Evolutionary conservation across 73 alveolate genomes (phyloP).

Genomic region (Halteria grandinella): DNA sequence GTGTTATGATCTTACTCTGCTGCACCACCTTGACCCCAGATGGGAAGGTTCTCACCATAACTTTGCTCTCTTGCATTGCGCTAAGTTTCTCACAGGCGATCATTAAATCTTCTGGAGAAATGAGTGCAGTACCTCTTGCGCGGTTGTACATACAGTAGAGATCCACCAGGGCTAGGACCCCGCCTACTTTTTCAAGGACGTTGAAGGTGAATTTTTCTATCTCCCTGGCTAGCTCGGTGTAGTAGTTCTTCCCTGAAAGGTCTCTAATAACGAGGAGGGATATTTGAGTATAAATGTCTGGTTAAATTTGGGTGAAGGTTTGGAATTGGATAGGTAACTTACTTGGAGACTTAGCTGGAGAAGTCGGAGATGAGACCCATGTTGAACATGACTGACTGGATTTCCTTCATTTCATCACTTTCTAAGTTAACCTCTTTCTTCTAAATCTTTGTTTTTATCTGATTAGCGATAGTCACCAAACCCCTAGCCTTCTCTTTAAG

Average conservation of each 20-base stretch:
- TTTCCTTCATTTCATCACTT: constrained; percentile 71
- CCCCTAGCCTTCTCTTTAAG: constrained; percentile 81
- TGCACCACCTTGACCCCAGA: constrained; percentile 53
- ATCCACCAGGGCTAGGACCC: constrained; percentile 82
- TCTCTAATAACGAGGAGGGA: constrained; percentile 64
- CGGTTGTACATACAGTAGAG: constrained; percentile 89
- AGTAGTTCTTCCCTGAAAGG: constrained; percentile 85
- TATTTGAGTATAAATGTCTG: constrained; percentile 69
- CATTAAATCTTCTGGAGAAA: constrained; percentile 84
- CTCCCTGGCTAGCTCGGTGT: constrained; percentile 82
- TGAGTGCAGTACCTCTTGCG: constrained; percentile 89
- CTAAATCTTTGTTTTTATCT: constrained; percentile 47
- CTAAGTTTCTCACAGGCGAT: constrained; percentile 69
- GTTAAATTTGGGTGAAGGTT: constrained; percentile 70
- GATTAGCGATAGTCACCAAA: constrained; percentile 71
- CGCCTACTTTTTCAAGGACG: constrained; percentile 71
- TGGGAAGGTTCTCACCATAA: constrained; percentile 5
- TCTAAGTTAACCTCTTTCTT: constrained; percentile 31
- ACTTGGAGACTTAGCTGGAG: constrained; percentile 51
- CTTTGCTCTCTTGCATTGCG: too few relatives aligned
- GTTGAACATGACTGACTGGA: constrained; percentile 63
- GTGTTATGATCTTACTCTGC: not conserved
- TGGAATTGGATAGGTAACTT: constrained; percentile 4
- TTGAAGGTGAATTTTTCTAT: constrained; percentile 62
- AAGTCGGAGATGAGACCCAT: constrained; percentile 61